A percentile compares a stretch with the other conserved stretches of the same genome.
phyloP scores from a whole-genome alignment of 768 basidiomycete species.

The Kondoa malvinella region DNA sequence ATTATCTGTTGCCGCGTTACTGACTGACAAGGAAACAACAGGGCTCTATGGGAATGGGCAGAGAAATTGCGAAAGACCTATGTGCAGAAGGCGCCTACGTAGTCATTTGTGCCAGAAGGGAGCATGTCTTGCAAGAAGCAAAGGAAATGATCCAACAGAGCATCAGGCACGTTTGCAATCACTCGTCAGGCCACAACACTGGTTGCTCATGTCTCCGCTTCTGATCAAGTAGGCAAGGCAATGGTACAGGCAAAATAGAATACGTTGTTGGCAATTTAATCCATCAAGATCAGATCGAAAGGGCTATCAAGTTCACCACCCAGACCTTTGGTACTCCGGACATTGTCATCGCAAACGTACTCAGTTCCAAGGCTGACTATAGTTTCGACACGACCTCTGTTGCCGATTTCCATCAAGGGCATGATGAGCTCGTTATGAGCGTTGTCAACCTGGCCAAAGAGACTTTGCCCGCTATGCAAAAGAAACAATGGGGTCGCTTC shows the following conservation, averaged over 20 bases:
- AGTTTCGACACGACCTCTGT: not conserved
- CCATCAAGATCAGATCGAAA: not conserved
- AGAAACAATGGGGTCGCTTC: not conserved
- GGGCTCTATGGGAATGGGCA: too few species aligned
- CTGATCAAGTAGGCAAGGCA: too few species aligned
- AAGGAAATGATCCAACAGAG: not conserved
- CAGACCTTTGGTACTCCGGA: not conserved
- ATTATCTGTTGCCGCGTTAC: too few species aligned
- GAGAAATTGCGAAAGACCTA: too few species aligned
- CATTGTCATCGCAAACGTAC: not conserved
- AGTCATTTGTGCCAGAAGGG: not conserved
- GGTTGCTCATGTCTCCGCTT: too few species aligned
- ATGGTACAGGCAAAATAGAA: not conserved
- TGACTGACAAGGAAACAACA: too few species aligned
- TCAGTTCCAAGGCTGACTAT: not conserved
- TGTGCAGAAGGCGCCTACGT: not conserved
- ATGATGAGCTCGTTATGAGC: not conserved
- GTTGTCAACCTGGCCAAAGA: not conserved
- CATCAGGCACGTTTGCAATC: too few species aligned
- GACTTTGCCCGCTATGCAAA: not conserved
- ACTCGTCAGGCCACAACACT: too few species aligned
- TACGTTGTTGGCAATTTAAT: not conserved
- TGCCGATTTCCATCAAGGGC: not conserved
- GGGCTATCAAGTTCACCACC: not conserved
- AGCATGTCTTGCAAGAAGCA: not conserved